A percentile compares a stretch with the other conserved stretches of the same genome.
These are phyloP conservation scores for Monascus purpureus DNA, from an alignment of 495 filamentous ascomycete species.

Conservation along the genomic window DNA sequence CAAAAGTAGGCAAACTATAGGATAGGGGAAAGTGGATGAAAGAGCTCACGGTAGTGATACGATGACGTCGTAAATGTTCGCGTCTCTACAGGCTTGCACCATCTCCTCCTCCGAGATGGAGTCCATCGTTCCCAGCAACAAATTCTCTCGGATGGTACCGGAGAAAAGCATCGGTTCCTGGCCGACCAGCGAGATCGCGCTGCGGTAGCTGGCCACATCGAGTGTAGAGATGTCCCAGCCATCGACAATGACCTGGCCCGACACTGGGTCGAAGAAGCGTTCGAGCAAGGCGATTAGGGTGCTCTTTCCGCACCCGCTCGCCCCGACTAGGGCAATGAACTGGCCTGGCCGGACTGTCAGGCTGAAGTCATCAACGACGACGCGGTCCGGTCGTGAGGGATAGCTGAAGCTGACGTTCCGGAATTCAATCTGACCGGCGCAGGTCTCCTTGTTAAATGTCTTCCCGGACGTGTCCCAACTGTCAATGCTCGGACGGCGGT, in stretches of 20 bases:
- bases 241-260: constrained; percentile 18
- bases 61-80: constrained; percentile 22
- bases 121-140: constrained; percentile 16
- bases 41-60: neutral
- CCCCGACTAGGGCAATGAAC: constrained; percentile 47
- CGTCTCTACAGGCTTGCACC: constrained; percentile 14
- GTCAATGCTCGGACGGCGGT: too few species aligned
- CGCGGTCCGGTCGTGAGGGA: constrained; percentile 45
- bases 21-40: neutral
- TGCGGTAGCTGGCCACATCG: constrained; percentile 12
- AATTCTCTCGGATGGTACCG: constrained; percentile 31
- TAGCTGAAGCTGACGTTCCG: constrained; percentile 35
- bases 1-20: neutral
- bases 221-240: constrained; percentile 2
- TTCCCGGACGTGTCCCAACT: too few species aligned
- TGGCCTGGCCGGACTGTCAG: constrained; percentile 58
- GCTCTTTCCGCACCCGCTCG: constrained; percentile 43
- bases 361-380: constrained; percentile 60
- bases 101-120: constrained; percentile 9
- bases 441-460: constrained; percentile 4
- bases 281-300: constrained; percentile 42
- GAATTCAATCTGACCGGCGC: constrained; percentile 17
- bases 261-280: constrained; percentile 34
- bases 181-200: constrained; percentile 18
- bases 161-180: constrained; percentile 30